Base-by-base conservation (phyloP, 306 rosid genomes). In the Senna tora region DNA sequence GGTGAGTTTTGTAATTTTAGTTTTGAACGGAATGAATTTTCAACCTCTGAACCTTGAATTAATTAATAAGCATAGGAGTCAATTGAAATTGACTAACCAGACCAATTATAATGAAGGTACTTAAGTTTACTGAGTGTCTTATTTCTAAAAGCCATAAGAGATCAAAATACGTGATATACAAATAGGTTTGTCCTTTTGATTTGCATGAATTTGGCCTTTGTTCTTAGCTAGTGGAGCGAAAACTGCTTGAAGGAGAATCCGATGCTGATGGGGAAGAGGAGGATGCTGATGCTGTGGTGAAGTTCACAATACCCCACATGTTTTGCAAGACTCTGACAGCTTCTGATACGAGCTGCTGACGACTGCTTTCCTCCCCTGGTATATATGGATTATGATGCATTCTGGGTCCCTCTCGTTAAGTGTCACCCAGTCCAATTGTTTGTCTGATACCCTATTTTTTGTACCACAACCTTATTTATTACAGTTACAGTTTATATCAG, bases 311-410 rank as follows among this genome's bases (percentile, higher is more conserved):
- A 6, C 89, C 98, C 20, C 98, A 93, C 78, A 93, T 93, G 98
- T 93, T 93, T 81, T 93, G 98, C 76, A 93, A 93, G 88, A 93
- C 98, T 34, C 89, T 93, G 3, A 93, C 98, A 4, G 98, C 98
- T 60, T 93, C 98, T 12, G 98, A 93, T 77, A 93, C 98, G 98
- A 22, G 98, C 98, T 0, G 98, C 98, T 1, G 98, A 90, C 77
- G 98, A 93, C 75, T 93, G 98, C 78, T 93, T 93, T 74, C 97
- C 98, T 61, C 93, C 98, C 32, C 75, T 93, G 93, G 98, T 92
- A 88, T 67, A 65, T 14, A 34, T 67, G 19, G 51, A 49, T 32
- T 22, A 65, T 57, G 51, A 69, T 73, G 13, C 55, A 41, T 71
- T 71, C 63, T 22, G 38, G 42, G 54, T 64, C 13, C 19, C 67